Base-by-base conservation (phyloP, 805 yeast species). In the Kodamaea kakaduensis region DNA sequence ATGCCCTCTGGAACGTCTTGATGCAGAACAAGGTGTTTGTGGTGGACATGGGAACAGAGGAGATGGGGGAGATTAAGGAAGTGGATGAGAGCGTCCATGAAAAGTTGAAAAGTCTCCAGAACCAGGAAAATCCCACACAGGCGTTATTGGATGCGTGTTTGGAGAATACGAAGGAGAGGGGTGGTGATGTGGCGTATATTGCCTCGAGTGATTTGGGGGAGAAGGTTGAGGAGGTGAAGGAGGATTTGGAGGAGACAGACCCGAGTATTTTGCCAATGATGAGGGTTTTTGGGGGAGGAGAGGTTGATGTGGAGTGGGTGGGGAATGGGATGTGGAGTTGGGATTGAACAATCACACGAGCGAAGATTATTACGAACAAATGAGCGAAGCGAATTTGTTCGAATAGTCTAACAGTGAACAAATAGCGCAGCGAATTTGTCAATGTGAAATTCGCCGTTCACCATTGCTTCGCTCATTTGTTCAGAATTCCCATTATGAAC, bases 231-330 rank as follows among this genome's bases (percentile, higher is more conserved):
- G 19, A 19, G 6, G 25, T 18, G 24, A 9, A 14, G 17, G 23
- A 31, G 13, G 26, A 22, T 21, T 10, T 22, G 12, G 9, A 13
- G 15, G 33, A 17, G 21, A 19, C 33, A 3, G 17, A 13, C 9
- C 32, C 32, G 5, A 29, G 20, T 7, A 33, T 54, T 9, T 52
- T 62, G 36, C 72, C 72, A 6, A 59, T 61, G 68, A 24, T 63
- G 38, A 52, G 51, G 37, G 45, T 36, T 37, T 66, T 56, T 37
- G 72, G 69, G 1, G 28, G 32, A 13, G 34, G 24, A 7, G 52
- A 53, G 5, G 57, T 59, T 37, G 67, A 61, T 1, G 36, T 65
- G 17, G 69, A 65, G 44, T 66, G 72, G 72, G 42, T 52, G 3
- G 41, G 53, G 10, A 56, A 47, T 40, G 54, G 67, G n/a, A 47